These are phyloP conservation scores for button mushroom (Agaricus bisporus) DNA, from an alignment of 768 basidiomycete species.

Conservation along the genomic window DNA sequence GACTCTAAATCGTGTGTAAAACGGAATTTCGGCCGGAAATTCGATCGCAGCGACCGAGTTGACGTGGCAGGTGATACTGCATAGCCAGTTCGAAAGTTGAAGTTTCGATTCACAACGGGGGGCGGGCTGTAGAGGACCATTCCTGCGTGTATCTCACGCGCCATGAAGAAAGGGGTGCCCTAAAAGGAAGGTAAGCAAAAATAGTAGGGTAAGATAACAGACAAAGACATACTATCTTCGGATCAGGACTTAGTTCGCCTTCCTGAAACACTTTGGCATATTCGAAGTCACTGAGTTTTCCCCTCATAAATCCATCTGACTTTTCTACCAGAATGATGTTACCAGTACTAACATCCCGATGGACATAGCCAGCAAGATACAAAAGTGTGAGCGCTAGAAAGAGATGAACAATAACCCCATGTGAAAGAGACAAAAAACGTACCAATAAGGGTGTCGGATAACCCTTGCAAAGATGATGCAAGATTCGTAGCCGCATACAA, in stretches of 20 bases:
- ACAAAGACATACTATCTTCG: background rate
- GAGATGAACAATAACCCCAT: background rate
- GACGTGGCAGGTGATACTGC: too few relatives aligned
- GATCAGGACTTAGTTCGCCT: background rate
- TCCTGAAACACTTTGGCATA: background rate
- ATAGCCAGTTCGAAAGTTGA: too few relatives aligned
- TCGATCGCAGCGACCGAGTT: too few relatives aligned
- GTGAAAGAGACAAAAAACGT: background rate
- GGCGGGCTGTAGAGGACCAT: too few relatives aligned
- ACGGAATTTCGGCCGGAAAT: too few relatives aligned
- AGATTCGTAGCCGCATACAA: constrained; percentile 24
- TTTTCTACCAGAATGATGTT: constrained; percentile 2
- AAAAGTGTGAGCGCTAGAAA: background rate
- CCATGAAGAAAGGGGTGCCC: too few relatives aligned
- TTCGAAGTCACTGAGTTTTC: constrained; percentile 4
- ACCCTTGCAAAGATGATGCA: background rate
- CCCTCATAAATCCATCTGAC: background rate
- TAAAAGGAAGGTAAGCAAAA: too few relatives aligned
- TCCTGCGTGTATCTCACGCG: too few relatives aligned
- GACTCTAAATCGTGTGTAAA: too few relatives aligned
- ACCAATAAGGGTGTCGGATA: background rate
- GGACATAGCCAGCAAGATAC: constrained; percentile 6
- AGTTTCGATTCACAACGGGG: too few relatives aligned
- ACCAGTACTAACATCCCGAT: constrained; percentile 1
- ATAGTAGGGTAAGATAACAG: too few relatives aligned